Percentiles rank a stretch among this genome's conserved stretches.
Conservation (phyloP, 148 eudicot species). For the Amaranthus hypochondriacus region DNA sequence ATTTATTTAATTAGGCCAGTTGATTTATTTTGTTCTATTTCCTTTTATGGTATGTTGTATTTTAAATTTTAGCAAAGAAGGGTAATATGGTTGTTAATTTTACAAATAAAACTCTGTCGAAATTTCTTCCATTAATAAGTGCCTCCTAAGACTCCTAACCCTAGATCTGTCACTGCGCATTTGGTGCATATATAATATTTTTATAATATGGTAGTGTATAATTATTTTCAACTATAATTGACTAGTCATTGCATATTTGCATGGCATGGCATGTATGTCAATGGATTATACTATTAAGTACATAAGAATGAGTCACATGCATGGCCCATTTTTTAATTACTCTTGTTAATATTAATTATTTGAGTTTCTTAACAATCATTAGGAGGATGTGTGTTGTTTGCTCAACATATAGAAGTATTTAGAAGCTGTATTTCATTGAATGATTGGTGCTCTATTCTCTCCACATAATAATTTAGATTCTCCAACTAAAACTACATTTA, state of each 20-base stretch:
- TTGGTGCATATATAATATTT: too few species aligned
- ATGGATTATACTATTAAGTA: neutral
- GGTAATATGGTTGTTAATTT: too few species aligned
- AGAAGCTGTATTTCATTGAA: neutral
- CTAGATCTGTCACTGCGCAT: too few species aligned
- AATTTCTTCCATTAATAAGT: too few species aligned
- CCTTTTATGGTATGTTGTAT: too few species aligned
- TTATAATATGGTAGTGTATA: neutral
- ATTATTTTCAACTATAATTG: constrained; percentile 5
- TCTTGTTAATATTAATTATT: neutral
- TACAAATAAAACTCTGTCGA: too few species aligned
- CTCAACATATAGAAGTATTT: too few species aligned
- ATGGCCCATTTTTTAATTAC: neutral
- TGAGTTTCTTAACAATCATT: neutral
- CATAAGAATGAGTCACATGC: constrained; percentile 15
- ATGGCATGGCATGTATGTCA: neutral
- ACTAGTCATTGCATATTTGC: neutral
- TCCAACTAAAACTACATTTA: constrained; percentile 5
- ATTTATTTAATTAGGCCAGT: too few species aligned
- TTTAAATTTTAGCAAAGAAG: too few species aligned
- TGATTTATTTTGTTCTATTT: too few species aligned
- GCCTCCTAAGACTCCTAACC: too few species aligned
- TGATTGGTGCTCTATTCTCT: neutral
- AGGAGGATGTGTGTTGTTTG: too few species aligned
- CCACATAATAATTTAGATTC: constrained; percentile 12